phyloP scores from a whole-genome alignment of 768 basidiomycete species.

The Rhodotorula babjevae region DNA sequence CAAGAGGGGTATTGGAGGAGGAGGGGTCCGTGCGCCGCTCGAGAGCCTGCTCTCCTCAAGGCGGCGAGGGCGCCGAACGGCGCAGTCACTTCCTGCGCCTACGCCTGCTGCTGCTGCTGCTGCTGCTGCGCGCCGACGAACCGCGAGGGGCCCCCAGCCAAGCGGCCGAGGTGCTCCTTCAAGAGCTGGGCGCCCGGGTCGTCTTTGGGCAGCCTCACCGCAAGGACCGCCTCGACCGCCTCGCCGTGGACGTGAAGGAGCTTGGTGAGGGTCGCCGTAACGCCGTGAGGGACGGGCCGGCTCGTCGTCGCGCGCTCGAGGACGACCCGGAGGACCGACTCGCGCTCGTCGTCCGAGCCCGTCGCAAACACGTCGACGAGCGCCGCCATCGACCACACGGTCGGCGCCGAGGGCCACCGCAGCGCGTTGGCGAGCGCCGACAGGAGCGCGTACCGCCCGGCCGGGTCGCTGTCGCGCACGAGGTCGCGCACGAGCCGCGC shows the following conservation, averaged over 20 bases:
- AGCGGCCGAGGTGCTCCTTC: neutral
- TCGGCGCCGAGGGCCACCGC: no score
- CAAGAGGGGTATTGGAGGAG: no score
- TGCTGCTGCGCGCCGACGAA: no score
- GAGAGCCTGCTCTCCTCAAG: no score
- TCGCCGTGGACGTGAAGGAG: slow-evolving; percentile 23
- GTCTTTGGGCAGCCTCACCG: slow-evolving; percentile 11
- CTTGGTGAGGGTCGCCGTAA: slow-evolving; percentile 19
- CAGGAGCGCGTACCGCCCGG: slow-evolving; percentile 56
- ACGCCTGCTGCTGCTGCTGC: no score
- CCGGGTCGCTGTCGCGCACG: slow-evolving; percentile 74
- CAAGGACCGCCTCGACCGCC: slow-evolving; percentile 3
- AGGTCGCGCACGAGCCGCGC: slow-evolving; percentile 79
- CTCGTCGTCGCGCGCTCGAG: slow-evolving; percentile 90
- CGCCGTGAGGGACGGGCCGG: slow-evolving; percentile 69
- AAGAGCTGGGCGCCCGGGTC: neutral
- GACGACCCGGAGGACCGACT: slow-evolving; percentile 54
- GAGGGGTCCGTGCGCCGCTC: no score
- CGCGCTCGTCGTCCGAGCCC: slow-evolving; percentile 1
- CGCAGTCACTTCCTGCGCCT: no score
- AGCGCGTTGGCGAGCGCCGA: neutral
- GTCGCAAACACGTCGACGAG: neutral
- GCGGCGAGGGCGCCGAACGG: no score
- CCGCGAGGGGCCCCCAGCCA: neutral
- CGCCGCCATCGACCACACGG: neutral